phyloP scores from a whole-genome alignment of 2,329 filamentous ascomycete species.

The Aspergillus ochraceus region DNA sequence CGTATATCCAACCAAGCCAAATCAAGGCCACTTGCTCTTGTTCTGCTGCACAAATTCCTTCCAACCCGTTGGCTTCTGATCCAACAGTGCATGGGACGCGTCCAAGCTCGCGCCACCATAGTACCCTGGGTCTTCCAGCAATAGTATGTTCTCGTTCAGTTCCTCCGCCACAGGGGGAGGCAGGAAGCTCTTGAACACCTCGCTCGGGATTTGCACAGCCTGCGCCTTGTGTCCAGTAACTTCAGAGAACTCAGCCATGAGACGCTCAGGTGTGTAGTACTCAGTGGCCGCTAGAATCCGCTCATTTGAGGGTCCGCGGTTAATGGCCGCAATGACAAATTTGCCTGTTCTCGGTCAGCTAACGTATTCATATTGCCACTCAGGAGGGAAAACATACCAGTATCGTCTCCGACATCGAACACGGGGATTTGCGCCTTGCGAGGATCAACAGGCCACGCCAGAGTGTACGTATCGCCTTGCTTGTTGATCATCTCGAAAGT shows the following conservation, averaged over 20 bases:
- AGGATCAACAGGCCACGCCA: conserved; percentile 26
- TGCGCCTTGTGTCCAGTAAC: conserved; percentile 41
- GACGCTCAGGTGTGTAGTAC: conserved; percentile 42
- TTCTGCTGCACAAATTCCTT: conserved; percentile 20
- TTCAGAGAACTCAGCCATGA: conserved; percentile 40
- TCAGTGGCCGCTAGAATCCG: conserved; percentile 46
- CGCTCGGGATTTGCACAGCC: conserved; percentile 21
- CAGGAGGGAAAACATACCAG: conserved; percentile 6
- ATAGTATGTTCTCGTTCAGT: conserved; percentile 54
- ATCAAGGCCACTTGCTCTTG: conserved; percentile 4
- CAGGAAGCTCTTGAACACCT: conserved; percentile 28
- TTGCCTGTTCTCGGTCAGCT: conserved; percentile 2
- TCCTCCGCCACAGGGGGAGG: conserved; percentile 41
- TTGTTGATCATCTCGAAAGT: conserved; percentile 30
- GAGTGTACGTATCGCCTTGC: conserved; percentile 27
- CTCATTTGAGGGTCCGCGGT: conserved; percentile 44
- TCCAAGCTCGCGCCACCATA: conserved; percentile 45
- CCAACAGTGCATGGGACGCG: conserved; percentile 25
- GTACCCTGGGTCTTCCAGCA: conserved; percentile 56
- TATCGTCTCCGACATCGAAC: conserved; percentile 41
- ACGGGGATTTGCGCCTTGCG: conserved; percentile 40
- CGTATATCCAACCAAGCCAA: no score
- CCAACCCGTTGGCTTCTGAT: conserved; percentile 27
- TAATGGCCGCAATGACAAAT: conserved; percentile 34
- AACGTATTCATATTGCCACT: background rate